Evolutionary conservation across 148 eudicot species (phyloP).

Genomic region (Dianthus caryophyllus): DNA sequence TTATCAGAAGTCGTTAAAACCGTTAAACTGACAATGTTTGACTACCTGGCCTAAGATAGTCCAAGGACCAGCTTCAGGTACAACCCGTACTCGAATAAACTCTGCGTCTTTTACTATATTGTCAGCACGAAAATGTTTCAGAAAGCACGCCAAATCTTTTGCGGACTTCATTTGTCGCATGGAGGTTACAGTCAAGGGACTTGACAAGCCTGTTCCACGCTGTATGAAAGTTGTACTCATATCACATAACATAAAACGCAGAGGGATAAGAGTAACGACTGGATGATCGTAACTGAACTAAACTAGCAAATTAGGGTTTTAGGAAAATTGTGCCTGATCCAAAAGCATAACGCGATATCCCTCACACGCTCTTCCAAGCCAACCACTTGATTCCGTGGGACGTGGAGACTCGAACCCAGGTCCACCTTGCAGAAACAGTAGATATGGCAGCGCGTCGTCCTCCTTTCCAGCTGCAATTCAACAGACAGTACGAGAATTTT

Average conservation of each 20-base stretch:
- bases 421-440: conserved; percentile 89
- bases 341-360: conserved; percentile 67
- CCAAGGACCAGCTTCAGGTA: conserved; percentile 82
- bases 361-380: conserved; percentile 90
- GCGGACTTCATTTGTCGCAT: conserved; percentile 77
- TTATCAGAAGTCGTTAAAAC: neutral
- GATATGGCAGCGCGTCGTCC: conserved; percentile 66
- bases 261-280: conserved; percentile 8
- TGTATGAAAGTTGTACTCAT: conserved; percentile 38
- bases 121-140: conserved; percentile 85
- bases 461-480: conserved; percentile 77
- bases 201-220: conserved; percentile 98
- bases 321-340: conserved; percentile 76
- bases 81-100: conserved; percentile 65
- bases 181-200: conserved; percentile 73
- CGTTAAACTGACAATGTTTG: no score
- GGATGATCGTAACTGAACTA: neutral
- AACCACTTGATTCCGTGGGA: conserved; percentile 81
- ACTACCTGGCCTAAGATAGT: conserved; percentile 87
- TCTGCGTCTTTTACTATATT: conserved; percentile 93
- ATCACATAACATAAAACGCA: conserved; percentile 17
- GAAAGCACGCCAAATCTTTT: conserved; percentile 54
- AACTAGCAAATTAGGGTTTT: conserved; percentile 9
- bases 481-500: neutral
- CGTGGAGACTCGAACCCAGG: conserved; percentile 93